A percentile compares a stretch with the other conserved stretches of the same genome.
phyloP scores from a whole-genome alignment of 2,329 filamentous ascomycete genomes.

The Pseudocercospora vitis region DNA sequence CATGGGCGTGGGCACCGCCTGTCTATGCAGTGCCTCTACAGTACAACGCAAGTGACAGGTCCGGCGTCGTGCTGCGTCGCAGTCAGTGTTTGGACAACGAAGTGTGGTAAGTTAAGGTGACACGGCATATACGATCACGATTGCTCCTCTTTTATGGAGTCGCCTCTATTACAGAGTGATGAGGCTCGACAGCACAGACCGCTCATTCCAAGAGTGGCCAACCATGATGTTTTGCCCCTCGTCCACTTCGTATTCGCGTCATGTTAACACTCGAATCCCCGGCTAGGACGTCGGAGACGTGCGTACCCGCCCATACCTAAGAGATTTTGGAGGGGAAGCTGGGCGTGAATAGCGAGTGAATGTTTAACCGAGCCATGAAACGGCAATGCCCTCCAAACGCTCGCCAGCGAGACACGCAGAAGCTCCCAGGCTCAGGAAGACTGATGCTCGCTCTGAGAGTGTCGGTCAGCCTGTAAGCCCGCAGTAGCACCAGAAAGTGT shows the following conservation, averaged over 20 bases:
- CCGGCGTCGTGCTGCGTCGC: conserved; percentile 4
- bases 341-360: background rate
- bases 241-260: background rate
- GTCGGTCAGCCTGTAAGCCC: no score
- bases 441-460: no score
- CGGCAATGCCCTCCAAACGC: no score
- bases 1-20: background rate
- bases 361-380: no score
- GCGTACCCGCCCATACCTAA: background rate
- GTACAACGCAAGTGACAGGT: conserved; percentile 5
- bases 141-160: background rate
- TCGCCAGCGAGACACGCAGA: no score
- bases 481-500: no score
- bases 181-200: conserved; percentile 9
- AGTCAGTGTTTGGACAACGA: conserved; percentile 4
- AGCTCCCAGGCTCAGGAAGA: no score
- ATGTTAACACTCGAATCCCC: background rate
- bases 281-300: background rate
- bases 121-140: background rate
- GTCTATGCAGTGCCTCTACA: background rate
- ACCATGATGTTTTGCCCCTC: background rate
- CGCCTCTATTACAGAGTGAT: background rate
- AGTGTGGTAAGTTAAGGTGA: conserved; percentile 2
- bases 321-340: background rate
- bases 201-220: background rate